Evolutionary conservation across 768 basidiomycete genomes (phyloP).

Genomic region (Podaxis sp.): DNA sequence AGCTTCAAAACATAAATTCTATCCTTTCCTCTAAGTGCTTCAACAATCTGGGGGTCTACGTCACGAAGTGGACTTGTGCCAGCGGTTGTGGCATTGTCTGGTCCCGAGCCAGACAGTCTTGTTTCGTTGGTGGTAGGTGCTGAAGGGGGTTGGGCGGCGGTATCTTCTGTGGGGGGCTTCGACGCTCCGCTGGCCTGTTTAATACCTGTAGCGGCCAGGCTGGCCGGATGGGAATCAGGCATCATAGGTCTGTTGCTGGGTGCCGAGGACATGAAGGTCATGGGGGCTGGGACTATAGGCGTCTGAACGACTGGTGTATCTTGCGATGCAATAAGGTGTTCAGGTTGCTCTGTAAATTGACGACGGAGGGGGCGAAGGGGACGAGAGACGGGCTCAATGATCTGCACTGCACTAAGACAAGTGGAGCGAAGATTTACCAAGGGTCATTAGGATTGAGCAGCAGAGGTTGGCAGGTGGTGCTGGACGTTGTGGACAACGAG

Average conservation of each 20-base stretch:
- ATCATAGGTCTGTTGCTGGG: slow-evolving; percentile 11
- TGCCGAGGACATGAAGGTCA: slow-evolving; percentile 16
- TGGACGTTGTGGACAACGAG: neutral
- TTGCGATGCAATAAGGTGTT: neutral
- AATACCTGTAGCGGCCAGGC: neutral
- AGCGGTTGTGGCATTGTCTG: slow-evolving; percentile 6
- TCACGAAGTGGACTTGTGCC: slow-evolving; percentile 31
- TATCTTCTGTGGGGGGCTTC: slow-evolving; percentile 10
- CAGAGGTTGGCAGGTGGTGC: neutral
- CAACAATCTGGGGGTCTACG: slow-evolving; percentile 78
- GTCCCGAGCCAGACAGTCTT: slow-evolving; percentile 3
- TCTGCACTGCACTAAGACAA: slow-evolving; percentile 16
- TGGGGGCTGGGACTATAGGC: slow-evolving; percentile 12
- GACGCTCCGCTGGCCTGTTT: slow-evolving; percentile 1
- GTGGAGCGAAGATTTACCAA: slow-evolving; percentile 14
- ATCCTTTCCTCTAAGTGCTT: slow-evolving; percentile 87
- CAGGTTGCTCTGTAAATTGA: slow-evolving; percentile 16
- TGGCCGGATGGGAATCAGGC: slow-evolving; percentile 17
- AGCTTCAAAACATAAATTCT: slow-evolving; percentile 85
- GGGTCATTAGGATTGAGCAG: slow-evolving; percentile 1
- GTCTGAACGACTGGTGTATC: slow-evolving; percentile 4
- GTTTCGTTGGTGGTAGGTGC: slow-evolving; percentile 2
- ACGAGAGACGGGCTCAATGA: slow-evolving; percentile 13
- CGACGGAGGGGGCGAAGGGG: neutral
- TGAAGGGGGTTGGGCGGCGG: slow-evolving; percentile 8